Conservation (phyloP, 352 stramenopile species). For the Phytophthora sansomeana region DNA sequence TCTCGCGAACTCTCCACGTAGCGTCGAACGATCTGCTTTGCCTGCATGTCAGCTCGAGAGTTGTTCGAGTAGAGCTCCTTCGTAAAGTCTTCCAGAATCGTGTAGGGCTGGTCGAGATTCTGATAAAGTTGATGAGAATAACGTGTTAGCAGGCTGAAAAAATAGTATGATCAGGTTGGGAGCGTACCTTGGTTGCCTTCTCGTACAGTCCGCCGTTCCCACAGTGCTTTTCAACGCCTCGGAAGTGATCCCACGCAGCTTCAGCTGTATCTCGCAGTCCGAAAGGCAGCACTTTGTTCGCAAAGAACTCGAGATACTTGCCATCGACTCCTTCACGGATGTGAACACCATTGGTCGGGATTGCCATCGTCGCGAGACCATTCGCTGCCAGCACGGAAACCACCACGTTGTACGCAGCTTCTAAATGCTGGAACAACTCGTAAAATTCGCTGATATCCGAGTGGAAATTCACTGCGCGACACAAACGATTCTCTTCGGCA, state of each 20-base stretch:
- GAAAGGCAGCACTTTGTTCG: slow-evolving; percentile 33
- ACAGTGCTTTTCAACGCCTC: slow-evolving; percentile 25
- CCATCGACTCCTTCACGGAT: slow-evolving; percentile 31
- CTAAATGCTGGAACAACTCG: slow-evolving; percentile 21
- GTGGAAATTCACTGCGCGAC: slow-evolving; percentile 4
- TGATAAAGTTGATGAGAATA: background rate
- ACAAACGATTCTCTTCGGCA: background rate
- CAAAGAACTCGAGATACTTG: slow-evolving; percentile 32
- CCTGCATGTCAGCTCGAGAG: slow-evolving; percentile 41
- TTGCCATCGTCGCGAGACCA: slow-evolving; percentile 4
- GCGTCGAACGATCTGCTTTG: slow-evolving; percentile 48
- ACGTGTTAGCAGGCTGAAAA: background rate
- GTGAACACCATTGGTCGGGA: slow-evolving; percentile 11
- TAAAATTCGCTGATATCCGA: slow-evolving; percentile 16
- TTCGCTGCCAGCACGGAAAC: slow-evolving; percentile 29
- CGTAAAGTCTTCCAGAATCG: slow-evolving; percentile 50
- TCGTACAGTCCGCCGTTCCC: slow-evolving; percentile 28
- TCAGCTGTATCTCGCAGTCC: slow-evolving; percentile 11
- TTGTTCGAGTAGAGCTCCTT: slow-evolving; percentile 47
- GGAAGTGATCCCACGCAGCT: slow-evolving; percentile 32
- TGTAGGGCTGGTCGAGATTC: slow-evolving; percentile 41
- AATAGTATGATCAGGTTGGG: background rate
- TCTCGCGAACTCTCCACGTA: slow-evolving; percentile 43
- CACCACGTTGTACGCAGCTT: slow-evolving; percentile 21
- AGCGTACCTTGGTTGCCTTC: slow-evolving; percentile 22